Evolutionary conservation across 2,329 filamentous ascomycete genomes (phyloP).

Genomic region (Fusarium chaquense): DNA sequence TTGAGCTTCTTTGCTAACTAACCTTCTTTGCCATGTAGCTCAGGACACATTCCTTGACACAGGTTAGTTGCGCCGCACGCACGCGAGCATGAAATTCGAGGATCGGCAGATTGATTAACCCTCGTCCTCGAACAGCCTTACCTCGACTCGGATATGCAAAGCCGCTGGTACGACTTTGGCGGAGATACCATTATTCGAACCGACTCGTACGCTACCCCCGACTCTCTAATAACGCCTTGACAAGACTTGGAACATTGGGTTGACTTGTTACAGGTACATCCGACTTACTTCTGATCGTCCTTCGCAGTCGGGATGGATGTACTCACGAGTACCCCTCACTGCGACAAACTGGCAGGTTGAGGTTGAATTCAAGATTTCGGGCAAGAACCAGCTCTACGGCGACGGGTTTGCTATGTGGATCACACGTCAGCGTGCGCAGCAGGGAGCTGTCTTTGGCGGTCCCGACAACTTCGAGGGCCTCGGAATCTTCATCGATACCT

Average conservation of each 20-base stretch:
- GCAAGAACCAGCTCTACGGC: constrained; percentile 89
- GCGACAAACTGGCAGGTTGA: constrained; percentile 99
- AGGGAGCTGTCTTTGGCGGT: constrained; percentile 88
- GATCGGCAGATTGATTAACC: constrained; percentile 39
- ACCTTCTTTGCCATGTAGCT: constrained; percentile 65
- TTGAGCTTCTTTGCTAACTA: constrained; percentile 40
- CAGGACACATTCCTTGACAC: constrained; percentile 84
- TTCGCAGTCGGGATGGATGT: constrained; percentile 93
- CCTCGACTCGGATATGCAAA: constrained; percentile 97
- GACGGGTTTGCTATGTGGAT: constrained; percentile 99
- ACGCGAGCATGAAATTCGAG: constrained; percentile 32
- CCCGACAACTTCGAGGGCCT: constrained; percentile 92
- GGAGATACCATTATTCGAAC: constrained; percentile 88
- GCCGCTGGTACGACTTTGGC: constrained; percentile 99
- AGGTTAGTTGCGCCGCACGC: constrained; percentile 67
- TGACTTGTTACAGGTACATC: constrained; percentile 75
- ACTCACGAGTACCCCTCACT: constrained; percentile 92
- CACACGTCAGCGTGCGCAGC: constrained; percentile 87
- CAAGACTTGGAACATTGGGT: constrained; percentile 30
- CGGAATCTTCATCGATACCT: constrained; percentile 96
- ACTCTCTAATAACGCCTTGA: constrained; percentile 19
- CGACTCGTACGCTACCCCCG: constrained; percentile 67
- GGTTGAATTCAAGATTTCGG: constrained; percentile 94
- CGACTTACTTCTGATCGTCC: constrained; percentile 91
- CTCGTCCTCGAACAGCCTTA: constrained; percentile 75